Base-by-base conservation (phyloP, 2,329 filamentous ascomycete species). In the Clarireedia paspali region DNA sequence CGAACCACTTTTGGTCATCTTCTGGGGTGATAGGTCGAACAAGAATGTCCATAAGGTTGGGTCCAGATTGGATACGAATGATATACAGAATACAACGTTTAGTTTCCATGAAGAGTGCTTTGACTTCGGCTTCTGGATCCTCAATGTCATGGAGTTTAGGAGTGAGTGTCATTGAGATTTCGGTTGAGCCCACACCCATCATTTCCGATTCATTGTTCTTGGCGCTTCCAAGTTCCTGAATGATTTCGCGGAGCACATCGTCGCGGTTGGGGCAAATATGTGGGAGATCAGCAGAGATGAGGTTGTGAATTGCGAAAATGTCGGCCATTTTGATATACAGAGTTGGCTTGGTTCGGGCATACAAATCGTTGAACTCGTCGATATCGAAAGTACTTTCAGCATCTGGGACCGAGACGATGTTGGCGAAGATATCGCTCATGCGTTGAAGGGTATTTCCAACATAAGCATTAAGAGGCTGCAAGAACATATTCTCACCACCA, bases 311-410 rank as follows among this genome's bases (percentile, higher is more conserved):
- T 49, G 92, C 89, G 70, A 99, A 97, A 56, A 99, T 91, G 70
- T 99, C 94, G 15, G 88, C 83, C 82, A 99, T 92, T 75, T 99
- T 99, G 76, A 99, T 96, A 75, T 97, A 99, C n/a, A 99, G 78
- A 0, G 92, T 97, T 6, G 94, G 94, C 72, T 96, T 96, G 61
- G 91, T 94, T 70, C 95, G 91, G 56, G 92, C 89, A 69, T 97
- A 97, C 6, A 99, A 80, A 68, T 99, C 94, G 69, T 96, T 97
- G 81, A 94, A 99, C 70, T 97, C 94, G 69, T 99, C 94, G 69
- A 99, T 96, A 71, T 97, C 91, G 68, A 97, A 99, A 24, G 94
- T 94, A 52, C 83, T 80, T 71, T 99, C 94, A 0, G 90, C 89
- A 65, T 94, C 87, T 14, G 88, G 84, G 12, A 97, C 88, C 12